Evolutionary conservation across 2,329 filamentous ascomycete species (phyloP).

Genomic region (Coleophoma crateriformis): DNA sequence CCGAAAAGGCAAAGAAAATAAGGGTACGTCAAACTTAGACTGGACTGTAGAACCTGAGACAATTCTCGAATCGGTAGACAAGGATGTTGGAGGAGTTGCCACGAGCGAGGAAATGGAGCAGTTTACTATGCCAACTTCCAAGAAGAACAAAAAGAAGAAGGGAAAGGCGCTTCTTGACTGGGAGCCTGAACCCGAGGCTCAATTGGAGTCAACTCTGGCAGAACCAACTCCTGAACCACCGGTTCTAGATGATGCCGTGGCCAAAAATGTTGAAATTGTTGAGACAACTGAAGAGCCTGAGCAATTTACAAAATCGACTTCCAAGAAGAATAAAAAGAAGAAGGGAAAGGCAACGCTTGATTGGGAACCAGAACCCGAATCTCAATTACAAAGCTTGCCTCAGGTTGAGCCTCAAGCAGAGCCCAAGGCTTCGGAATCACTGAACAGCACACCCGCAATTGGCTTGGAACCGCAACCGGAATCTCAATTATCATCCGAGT

Average conservation of each 20-base stretch:
- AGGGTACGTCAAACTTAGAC: slow-evolving; percentile 31
- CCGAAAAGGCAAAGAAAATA: slow-evolving; percentile 34
- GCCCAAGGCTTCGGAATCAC: too few species aligned
- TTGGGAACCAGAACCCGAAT: background rate
- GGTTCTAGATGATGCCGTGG: background rate
- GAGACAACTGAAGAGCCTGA: background rate
- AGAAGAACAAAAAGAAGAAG: background rate
- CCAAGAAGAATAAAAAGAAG: slow-evolving; percentile 9
- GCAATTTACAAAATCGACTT: background rate
- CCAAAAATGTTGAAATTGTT: background rate
- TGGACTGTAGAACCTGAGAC: background rate
- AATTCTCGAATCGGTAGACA: background rate
- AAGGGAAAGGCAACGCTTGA: slow-evolving; percentile 31
- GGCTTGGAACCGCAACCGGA: too few species aligned
- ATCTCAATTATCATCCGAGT: background rate
- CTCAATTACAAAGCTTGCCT: background rate
- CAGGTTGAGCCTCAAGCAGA: too few species aligned
- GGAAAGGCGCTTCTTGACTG: background rate
- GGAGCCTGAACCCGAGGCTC: background rate
- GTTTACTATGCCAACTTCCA: background rate
- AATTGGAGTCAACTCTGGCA: background rate
- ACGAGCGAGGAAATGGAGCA: background rate
- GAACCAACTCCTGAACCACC: background rate
- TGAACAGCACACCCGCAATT: too few species aligned
- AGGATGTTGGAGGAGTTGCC: background rate